Conservation (phyloP, 2,329 filamentous ascomycete genomes). For the Fusarium annulatum region DNA sequence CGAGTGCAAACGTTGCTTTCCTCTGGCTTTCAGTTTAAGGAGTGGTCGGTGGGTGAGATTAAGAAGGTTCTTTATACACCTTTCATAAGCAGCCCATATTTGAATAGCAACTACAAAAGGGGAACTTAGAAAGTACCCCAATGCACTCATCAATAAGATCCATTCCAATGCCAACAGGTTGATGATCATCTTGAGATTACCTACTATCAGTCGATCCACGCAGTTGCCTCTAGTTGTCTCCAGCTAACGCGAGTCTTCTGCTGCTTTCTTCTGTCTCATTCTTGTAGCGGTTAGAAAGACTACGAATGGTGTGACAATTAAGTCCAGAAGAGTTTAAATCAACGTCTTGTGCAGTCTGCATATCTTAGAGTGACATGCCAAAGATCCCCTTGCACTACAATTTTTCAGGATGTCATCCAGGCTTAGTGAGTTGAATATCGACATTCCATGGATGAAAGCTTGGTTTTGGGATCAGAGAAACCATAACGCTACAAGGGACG, state of each 20-base stretch:
- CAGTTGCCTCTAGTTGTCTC: not conserved
- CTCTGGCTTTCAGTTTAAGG: not conserved
- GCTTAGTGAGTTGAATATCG: not conserved
- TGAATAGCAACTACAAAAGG: not conserved
- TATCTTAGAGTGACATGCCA: not conserved
- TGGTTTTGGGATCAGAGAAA: not conserved
- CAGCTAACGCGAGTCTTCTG: not conserved
- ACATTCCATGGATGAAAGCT: not conserved
- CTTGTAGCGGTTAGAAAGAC: not conserved
- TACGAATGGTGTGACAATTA: not conserved
- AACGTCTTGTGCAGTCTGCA: not conserved
- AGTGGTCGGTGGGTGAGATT: not conserved
- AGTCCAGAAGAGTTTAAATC: not conserved
- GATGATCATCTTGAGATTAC: not conserved
- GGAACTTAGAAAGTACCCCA: not conserved
- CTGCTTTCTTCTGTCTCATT: not conserved
- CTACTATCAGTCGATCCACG: not conserved
- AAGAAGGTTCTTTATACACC: not conserved
- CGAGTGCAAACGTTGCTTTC: not conserved
- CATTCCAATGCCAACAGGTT: not conserved
- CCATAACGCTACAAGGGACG: not conserved
- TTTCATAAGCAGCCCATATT: not conserved
- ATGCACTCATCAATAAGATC: not conserved
- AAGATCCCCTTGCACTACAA: not conserved
- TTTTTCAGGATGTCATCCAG: not conserved